These are phyloP conservation scores for Narthecium ossifragum DNA, from an alignment of 106 monocot genomes.

Conservation along the genomic window DNA sequence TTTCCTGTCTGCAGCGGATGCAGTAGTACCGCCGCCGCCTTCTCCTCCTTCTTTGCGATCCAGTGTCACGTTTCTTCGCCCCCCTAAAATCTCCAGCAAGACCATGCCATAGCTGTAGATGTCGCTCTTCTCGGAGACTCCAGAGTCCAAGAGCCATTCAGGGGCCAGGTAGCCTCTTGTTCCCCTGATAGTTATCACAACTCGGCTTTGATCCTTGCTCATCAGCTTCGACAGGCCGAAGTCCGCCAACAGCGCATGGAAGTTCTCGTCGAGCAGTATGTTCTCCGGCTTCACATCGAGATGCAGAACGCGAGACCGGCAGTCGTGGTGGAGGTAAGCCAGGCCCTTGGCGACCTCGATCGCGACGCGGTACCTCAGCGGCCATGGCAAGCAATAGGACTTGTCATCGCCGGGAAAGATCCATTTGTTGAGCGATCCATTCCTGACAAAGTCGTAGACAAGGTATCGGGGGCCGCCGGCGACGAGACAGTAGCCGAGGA, in stretches of 20 bases:
- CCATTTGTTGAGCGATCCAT: conserved; percentile 48
- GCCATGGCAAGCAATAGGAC: conserved; percentile 22
- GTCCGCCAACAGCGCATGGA: conserved; percentile 23
- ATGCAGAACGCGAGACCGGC: conserved; percentile 31
- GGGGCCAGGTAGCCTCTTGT: conserved; percentile 37
- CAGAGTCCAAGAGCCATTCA: conserved; percentile 27
- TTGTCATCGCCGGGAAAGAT: conserved; percentile 20
- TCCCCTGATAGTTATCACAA: conserved; percentile 23
- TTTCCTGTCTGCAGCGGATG: neutral
- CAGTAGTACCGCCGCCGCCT: too few species aligned
- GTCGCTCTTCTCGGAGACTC: conserved; percentile 32
- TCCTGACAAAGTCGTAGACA: conserved; percentile 42
- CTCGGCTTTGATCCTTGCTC: conserved; percentile 17
- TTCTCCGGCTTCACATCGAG: conserved; percentile 61
- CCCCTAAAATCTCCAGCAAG: conserved; percentile 25
- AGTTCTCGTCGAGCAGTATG: conserved; percentile 49
- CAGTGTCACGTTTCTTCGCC: conserved; percentile 18
- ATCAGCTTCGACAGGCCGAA: conserved; percentile 33
- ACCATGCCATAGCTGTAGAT: conserved; percentile 39
- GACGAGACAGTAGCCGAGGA: conserved; percentile 49
- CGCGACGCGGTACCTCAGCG: conserved; percentile 29
- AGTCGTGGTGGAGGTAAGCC: conserved; percentile 44
- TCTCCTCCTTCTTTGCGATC: too few species aligned
- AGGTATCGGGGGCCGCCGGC: conserved; percentile 21
- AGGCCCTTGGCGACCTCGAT: conserved; percentile 52